These are phyloP conservation scores for slime mould (Dictyostelium discoideum) DNA, from an alignment of 78 protist species.

Conservation along the genomic window DNA sequence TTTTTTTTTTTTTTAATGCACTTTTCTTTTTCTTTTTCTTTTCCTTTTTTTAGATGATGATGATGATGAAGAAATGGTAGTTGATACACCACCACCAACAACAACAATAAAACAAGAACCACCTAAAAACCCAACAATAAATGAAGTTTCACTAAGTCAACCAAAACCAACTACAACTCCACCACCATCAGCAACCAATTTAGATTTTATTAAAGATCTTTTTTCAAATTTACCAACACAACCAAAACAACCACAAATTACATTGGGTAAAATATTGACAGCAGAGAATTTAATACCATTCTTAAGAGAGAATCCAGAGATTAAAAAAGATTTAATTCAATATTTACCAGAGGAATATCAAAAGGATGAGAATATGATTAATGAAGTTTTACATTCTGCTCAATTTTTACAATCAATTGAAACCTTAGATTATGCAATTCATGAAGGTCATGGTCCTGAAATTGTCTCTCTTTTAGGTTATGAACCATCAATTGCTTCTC, in stretches of 20 bases:
- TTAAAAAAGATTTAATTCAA: slow-evolving; percentile 17
- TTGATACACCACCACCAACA: not conserved
- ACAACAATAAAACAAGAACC: not conserved
- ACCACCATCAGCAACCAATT: not conserved
- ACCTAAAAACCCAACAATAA: not conserved
- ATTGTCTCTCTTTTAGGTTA: slow-evolving; percentile 14
- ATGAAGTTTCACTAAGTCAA: not conserved
- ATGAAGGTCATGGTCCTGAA: slow-evolving; percentile 67
- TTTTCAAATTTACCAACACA: slow-evolving; percentile 13
- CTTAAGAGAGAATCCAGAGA: slow-evolving; percentile 13
- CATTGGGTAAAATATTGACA: slow-evolving; percentile 15
- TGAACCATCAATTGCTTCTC: slow-evolving; percentile 22
- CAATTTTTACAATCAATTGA: slow-evolving; percentile 53
- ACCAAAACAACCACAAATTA: slow-evolving; percentile 3
- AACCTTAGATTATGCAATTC: slow-evolving; percentile 43
- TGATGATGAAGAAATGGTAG: slow-evolving; percentile 16
- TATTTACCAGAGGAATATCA: slow-evolving; percentile 30
- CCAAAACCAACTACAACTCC: not conserved
- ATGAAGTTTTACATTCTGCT: slow-evolving; percentile 22
- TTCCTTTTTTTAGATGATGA: slow-evolving; percentile 1
- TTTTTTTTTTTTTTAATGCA: not conserved
- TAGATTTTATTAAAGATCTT: slow-evolving; percentile 14
- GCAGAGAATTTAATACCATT: slow-evolving; percentile 30
- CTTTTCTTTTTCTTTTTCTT: not conserved
- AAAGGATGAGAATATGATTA: not conserved